Base-by-base conservation (phyloP, 139 green algal genomes). In the Bryopsis sp. region DNA sequence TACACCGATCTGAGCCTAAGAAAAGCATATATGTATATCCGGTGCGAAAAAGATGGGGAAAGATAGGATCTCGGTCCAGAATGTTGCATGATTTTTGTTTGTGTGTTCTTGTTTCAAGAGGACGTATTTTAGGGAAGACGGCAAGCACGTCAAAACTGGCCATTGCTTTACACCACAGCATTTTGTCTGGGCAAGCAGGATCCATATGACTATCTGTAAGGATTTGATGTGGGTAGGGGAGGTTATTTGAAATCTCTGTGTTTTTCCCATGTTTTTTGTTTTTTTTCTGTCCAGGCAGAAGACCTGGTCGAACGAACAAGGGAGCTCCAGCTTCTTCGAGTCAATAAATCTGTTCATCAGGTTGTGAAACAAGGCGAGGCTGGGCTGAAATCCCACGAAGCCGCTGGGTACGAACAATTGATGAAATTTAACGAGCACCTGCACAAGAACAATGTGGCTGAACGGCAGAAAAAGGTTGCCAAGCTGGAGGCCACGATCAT, bases 301-400 rank as follows among this genome's bases (percentile, higher is more conserved):
- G 86, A 94, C 68, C 48, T 86, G 43, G 35, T 60, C 2, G 78
- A 82, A 70, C 74, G 79, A 54, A 81, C 79, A 3, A 78, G 75
- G 39, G 82, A 93, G 71, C 73, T 93, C 62, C 87, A 94, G 81
- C 81, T 94, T 65, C 68, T 91, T 38, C 81, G 87, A 37, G 85
- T 91, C 7, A 91, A 82, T 2, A 79, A 86, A 32, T 78, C 85
- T 38, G 74, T 88, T 67, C 83, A 89, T 64, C 74, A 73, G 62
- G 39, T 76, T 37, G 48, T 75, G 32, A 77, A 76, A 67, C 63
- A 36, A 29, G 59, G 62, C 34, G 46, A 31, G 24, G 43, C 28
- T n/a, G 47, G 64, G 32, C 29, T 38, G 4, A 48, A 46, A 22
- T 70, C 62, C 39, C 58, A 79, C 36, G 81, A 90, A 75, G 54